Percentiles rank a stretch among this genome's conserved stretches.
phyloP scores from a whole-genome alignment of 805 yeast species.

The Metschnikowia peoriensis region DNA sequence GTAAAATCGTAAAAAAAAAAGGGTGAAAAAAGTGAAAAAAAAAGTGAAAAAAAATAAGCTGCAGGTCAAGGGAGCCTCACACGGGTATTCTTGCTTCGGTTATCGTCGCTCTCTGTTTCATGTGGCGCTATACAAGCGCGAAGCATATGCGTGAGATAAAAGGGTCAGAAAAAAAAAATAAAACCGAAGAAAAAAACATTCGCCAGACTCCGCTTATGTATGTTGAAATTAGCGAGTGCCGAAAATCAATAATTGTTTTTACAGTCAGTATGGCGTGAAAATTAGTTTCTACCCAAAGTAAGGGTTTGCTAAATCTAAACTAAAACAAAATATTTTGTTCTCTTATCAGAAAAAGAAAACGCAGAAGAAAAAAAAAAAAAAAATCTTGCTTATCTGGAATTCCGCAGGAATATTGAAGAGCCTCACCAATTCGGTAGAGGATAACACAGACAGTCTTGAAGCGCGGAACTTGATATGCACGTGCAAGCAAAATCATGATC shows the following conservation, averaged over 20 bases:
- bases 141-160: background rate
- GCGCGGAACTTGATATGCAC: background rate
- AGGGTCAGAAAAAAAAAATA: background rate
- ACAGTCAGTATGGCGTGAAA: too few relatives aligned
- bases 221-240: constrained; percentile 1
- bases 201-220: constrained; percentile 1
- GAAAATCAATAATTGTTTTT: too few relatives aligned
- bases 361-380: too few relatives aligned
- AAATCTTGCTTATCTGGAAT: background rate
- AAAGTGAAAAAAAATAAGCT: background rate
- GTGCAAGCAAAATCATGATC: background rate
- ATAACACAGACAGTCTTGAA: background rate
- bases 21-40: background rate
- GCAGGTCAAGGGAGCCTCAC: background rate
- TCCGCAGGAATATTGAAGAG: background rate
- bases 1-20: background rate
- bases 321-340: too few relatives aligned
- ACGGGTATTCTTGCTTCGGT: background rate
- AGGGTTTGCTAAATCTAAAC: too few relatives aligned
- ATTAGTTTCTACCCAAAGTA: too few relatives aligned
- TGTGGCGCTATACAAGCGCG: background rate
- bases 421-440: background rate
- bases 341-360: too few relatives aligned
- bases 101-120: background rate
- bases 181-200: background rate